Conservation (phyloP, 2,329 filamentous ascomycete genomes). For the Didymella segeticola region DNA sequence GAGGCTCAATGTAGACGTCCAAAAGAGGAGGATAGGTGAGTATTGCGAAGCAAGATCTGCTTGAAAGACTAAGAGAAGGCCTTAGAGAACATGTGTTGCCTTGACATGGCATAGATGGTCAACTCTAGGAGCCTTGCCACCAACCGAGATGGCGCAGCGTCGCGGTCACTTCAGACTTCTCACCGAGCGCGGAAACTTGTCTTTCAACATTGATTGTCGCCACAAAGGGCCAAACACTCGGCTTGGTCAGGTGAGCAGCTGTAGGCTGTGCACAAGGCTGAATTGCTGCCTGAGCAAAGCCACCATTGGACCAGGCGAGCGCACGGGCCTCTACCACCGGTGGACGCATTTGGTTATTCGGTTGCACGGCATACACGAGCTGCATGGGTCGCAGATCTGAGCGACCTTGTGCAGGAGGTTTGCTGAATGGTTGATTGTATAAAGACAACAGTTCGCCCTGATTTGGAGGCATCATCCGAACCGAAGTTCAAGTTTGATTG, state of each 20-base stretch:
- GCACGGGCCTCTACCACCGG: slow-evolving; percentile 11
- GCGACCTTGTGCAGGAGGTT: not conserved
- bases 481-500: not conserved
- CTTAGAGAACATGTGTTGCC: not conserved
- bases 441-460: not conserved
- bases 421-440: not conserved
- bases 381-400: slow-evolving; percentile 1
- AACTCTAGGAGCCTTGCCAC: not conserved
- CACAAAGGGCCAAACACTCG: not conserved
- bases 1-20: not conserved
- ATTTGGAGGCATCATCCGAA: not conserved
- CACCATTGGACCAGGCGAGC: not conserved
- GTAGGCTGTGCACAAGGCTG: slow-evolving; percentile 25
- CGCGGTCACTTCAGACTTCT: not conserved
- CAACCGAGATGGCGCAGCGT: not conserved
- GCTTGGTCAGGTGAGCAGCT: slow-evolving; percentile 7
- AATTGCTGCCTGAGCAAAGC: slow-evolving; percentile 1
- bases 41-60: not conserved
- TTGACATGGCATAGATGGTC: not conserved
- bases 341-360: slow-evolving; percentile 19
- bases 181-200: not conserved
- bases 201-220: not conserved
- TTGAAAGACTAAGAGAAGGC: not conserved
- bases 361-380: not conserved
- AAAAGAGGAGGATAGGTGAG: not conserved